These are phyloP conservation scores for Brettanomyces sp. DNA, from an alignment of 805 yeast species.

Conservation along the genomic window DNA sequence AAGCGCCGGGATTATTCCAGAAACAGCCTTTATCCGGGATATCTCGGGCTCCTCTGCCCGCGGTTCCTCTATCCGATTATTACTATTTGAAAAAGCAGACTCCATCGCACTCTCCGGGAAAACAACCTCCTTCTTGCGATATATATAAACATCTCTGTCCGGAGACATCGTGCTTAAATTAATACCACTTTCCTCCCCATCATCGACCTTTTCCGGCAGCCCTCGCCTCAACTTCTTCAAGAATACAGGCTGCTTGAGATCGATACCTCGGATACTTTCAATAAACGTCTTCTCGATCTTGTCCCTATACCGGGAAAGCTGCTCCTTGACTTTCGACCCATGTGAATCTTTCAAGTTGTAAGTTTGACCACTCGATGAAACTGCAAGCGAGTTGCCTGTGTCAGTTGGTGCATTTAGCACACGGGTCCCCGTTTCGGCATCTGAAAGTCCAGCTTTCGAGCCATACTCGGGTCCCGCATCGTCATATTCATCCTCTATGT, in stretches of 20 bases:
- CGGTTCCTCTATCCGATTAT: too few relatives aligned
- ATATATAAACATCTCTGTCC: background rate
- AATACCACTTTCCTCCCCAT: too few relatives aligned
- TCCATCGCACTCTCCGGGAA: background rate
- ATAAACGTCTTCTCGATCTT: background rate
- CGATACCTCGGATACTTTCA: background rate
- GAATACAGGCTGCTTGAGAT: background rate
- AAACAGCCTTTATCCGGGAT: too few relatives aligned
- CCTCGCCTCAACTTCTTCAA: background rate
- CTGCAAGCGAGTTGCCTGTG: too few relatives aligned
- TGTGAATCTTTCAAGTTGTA: background rate
- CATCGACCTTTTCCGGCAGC: background rate
- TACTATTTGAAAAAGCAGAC: too few relatives aligned
- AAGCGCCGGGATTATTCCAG: background rate
- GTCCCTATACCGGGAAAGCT: background rate
- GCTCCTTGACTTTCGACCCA: background rate
- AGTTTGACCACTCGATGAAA: too few relatives aligned
- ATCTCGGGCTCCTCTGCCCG: too few relatives aligned
- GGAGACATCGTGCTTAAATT: too few relatives aligned
- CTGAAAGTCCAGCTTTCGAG: too few relatives aligned
- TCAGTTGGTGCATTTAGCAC: too few relatives aligned
- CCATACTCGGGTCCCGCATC: background rate
- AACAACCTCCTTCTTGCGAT: conserved; percentile 1
- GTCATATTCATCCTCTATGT: background rate
- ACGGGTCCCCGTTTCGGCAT: too few relatives aligned